Conservation (phyloP, 257 asterid genomes). For the Ilex aquifolium region DNA sequence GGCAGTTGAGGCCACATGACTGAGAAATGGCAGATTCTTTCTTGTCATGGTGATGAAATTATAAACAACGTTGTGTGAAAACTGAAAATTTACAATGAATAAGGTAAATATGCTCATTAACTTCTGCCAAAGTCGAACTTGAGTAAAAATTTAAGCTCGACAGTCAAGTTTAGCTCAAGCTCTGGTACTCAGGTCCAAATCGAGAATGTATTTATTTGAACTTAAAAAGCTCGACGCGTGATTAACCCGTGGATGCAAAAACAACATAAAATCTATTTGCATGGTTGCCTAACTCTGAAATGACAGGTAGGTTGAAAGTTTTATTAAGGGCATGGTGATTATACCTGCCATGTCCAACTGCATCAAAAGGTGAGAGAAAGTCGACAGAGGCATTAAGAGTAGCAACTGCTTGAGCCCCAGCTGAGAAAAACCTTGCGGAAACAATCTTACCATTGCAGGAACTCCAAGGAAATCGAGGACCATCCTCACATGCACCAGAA, state of each 20-base stretch:
- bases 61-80: not conserved
- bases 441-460: conserved; percentile 80
- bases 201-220: too few relatives aligned
- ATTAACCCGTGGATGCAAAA: too few relatives aligned
- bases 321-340: too few relatives aligned
- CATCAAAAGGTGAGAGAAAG: conserved; percentile 70
- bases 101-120: too few relatives aligned
- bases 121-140: too few relatives aligned
- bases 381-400: conserved; percentile 52
- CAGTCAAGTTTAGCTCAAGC: too few relatives aligned
- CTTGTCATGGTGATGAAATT: not conserved
- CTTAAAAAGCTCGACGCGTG: too few relatives aligned
- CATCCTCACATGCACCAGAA: conserved; percentile 64
- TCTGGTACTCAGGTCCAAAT: too few relatives aligned
- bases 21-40: conserved; percentile 18
- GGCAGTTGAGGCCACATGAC: conserved; percentile 94
- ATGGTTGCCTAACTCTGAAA: too few relatives aligned
- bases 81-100: not conserved
- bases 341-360: conserved; percentile 91
- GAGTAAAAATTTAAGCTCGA: too few relatives aligned
- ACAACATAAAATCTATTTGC: too few relatives aligned
- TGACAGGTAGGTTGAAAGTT: too few relatives aligned
- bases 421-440: conserved; percentile 72
- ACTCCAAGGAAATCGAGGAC: conserved; percentile 56
- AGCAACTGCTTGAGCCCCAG: conserved; percentile 60